phyloP scores from a whole-genome alignment of 129 eudicot species.

The Smallanthus sonchifolius region DNA sequence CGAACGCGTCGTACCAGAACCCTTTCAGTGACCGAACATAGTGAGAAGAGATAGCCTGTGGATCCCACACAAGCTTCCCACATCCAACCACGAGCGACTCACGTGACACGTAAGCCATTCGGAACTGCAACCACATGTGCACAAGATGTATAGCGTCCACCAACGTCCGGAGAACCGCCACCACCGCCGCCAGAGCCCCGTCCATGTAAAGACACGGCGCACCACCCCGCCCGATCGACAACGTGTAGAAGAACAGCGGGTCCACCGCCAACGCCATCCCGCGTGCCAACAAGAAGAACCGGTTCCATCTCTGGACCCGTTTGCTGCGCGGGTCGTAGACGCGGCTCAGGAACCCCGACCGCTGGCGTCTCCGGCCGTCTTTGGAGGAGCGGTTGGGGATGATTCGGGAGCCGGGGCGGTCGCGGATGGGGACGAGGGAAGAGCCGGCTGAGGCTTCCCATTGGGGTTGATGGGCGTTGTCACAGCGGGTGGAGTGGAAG shows the following conservation, averaged over 20 bases:
- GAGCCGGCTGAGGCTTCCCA: constrained; percentile 99
- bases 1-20: constrained; percentile 85
- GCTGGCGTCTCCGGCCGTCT: not conserved
- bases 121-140: constrained; percentile 87
- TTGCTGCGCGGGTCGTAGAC: constrained; percentile 79
- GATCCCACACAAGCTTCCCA: constrained; percentile 99
- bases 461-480: constrained; percentile 68
- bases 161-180: constrained; percentile 65
- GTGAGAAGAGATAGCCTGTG: constrained; percentile 59
- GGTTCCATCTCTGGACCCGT: constrained; percentile 73
- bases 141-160: constrained; percentile 67
- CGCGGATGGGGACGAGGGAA: constrained; percentile 57
- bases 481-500: constrained; percentile 97
- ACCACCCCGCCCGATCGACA: constrained; percentile 77
- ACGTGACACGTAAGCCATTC: constrained; percentile 92
- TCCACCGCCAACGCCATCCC: constrained; percentile 91
- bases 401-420: constrained; percentile 36
- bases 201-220: constrained; percentile 81
- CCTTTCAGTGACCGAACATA: constrained; percentile 77
- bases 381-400: constrained; percentile 8
- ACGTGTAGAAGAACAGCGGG: constrained; percentile 82
- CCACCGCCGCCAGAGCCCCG: constrained; percentile 72
- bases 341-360: constrained; percentile 21
- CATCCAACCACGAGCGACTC: constrained; percentile 92
- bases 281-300: constrained; percentile 66